Conservation (phyloP, 140 eudicot species). For the Senecio squalidus region DNA sequence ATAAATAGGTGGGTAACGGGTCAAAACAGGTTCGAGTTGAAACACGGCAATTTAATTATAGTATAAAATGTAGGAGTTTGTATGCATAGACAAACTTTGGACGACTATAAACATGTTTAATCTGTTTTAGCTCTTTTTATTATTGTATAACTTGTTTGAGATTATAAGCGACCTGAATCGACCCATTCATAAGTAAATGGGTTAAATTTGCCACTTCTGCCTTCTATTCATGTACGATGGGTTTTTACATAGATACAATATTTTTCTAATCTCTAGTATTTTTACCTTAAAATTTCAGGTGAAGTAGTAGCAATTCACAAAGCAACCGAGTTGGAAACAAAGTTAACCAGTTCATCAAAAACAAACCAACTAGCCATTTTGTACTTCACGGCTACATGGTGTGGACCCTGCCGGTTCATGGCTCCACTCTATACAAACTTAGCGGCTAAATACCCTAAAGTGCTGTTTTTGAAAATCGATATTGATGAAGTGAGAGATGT, state of each 20-base stretch:
- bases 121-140: too few relatives aligned
- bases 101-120: too few relatives aligned
- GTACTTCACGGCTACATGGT: slow-evolving; percentile 87
- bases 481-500: slow-evolving; percentile 60
- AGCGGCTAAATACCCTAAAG: slow-evolving; percentile 51
- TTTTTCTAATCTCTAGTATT: background rate
- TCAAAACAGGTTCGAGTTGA: too few relatives aligned
- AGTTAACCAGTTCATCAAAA: slow-evolving; percentile 47
- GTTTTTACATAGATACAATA: background rate
- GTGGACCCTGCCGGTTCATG: slow-evolving; percentile 77
- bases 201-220: background rate
- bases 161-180: background rate
- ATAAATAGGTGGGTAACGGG: too few relatives aligned
- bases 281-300: slow-evolving; percentile 31
- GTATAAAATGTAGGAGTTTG: too few relatives aligned
- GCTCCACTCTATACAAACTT: slow-evolving; percentile 53
- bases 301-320: slow-evolving; percentile 54
- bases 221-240: background rate
- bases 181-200: background rate
- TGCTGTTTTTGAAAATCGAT: slow-evolving; percentile 57
- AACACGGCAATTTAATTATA: too few relatives aligned
- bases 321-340: slow-evolving; percentile 40
- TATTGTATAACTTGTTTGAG: too few relatives aligned
- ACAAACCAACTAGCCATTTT: slow-evolving; percentile 50
- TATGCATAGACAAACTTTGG: too few relatives aligned